Evolutionary conservation across 148 eudicot species (phyloP), one percentile per base, ranked within the genome.

Genomic region (Tetragonia tetragonoides): DNA sequence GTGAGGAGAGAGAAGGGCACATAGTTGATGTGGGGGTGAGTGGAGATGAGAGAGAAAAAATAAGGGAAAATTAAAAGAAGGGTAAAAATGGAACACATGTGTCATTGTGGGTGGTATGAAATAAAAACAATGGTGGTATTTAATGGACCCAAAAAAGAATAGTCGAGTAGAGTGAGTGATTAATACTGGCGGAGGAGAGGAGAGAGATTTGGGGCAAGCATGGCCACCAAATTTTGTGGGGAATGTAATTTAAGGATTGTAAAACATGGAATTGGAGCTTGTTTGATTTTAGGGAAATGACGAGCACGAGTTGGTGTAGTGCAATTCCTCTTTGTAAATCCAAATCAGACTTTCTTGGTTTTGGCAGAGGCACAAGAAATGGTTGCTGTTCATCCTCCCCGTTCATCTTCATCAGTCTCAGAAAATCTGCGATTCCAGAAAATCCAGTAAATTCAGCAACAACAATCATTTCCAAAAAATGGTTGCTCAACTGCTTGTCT

Each of bases 161-260:
- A 3, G 5, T 23, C 2, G 37, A 10, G 7, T 7, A 44, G 47
- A 20, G 6, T 68, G 72, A 46, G 49, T 46, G 8, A 46, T 46
- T 10, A 46, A 5, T 46, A 46, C 49, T 10, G 10, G 71, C 47
- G 70, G 77, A 6, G 40, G 39, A 51, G 44, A 76, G 34, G 66
- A 62, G 15, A 61, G 61, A 24, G 59, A 76, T 70, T 76, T 81
- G 83, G 75, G 40, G 18, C 65, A 82, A 82, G 39, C 42, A 66
- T 40, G 65, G 72, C 85, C 81, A 78, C 85, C 75, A 78, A 64
- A 67, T 57, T 6, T 16, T 21, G 21, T 40, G 7, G 34, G 34
- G 34, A 28, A 28, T 28, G 34, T 28, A 28, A 28, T 28, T 28
- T 28, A 7, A 46, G 51, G 51, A 46, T 46, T 46, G 11, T 7